phyloP scores from a whole-genome alignment of 768 basidiomycete species.

The Termitomyces sp. region DNA sequence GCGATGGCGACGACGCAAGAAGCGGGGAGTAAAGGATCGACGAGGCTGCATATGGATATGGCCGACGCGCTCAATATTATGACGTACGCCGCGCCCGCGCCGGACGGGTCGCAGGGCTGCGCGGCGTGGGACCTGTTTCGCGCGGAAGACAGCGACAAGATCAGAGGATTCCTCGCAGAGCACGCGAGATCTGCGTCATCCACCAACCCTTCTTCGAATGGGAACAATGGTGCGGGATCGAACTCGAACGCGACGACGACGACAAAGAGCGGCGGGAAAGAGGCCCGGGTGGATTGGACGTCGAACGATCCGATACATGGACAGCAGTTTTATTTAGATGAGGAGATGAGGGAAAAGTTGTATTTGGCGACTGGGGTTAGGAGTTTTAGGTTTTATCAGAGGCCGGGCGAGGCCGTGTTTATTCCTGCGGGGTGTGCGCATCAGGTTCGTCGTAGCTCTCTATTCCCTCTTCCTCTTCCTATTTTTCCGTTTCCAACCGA shows the following conservation, averaged over 20 bases:
- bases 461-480: no score
- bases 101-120: constrained; percentile 65
- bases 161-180: constrained; percentile 65
- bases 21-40: constrained; percentile 76
- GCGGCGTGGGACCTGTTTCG: constrained; percentile 93
- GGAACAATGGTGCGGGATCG: no score
- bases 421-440: constrained; percentile 94
- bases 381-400: constrained; percentile 85
- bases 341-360: constrained; percentile 60
- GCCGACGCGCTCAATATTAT: constrained; percentile 92
- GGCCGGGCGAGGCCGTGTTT: constrained; percentile 90
- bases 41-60: constrained; percentile 92
- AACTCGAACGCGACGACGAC: no score
- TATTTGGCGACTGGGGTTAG: constrained; percentile 64
- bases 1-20: constrained; percentile 71
- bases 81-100: constrained; percentile 59
- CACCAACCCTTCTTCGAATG: no score
- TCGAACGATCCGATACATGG: constrained; percentile 83
- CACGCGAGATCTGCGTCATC: background rate
- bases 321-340: constrained; percentile 84
- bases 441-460: no score
- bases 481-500: no score
- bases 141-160: constrained; percentile 73
- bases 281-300: constrained; percentile 15
- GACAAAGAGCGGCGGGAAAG: background rate